Base-by-base conservation (phyloP, 805 yeast species). In the Nakazawaea ishiwadae region DNA sequence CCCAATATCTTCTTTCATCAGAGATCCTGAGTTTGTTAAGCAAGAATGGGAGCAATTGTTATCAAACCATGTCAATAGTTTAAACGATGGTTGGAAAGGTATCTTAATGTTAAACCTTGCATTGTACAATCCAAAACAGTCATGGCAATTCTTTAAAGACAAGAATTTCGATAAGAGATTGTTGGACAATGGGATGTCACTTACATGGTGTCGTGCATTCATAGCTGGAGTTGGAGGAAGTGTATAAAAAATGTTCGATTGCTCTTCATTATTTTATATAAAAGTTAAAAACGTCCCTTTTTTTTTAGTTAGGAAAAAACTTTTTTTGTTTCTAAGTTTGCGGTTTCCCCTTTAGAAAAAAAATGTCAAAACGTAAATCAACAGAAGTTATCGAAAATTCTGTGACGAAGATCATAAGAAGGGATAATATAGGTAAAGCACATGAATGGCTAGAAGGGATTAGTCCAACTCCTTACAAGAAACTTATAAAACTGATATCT, bases 181-280 rank as follows among this genome's bases (percentile, higher is more conserved):
- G 51, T 73, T 90, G 40, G 97, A 90, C 53, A 78, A 77, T 42
- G 97, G 97, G 2, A 93, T 89, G 75, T 80, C 95, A 12, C 63
- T 80, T 48, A 81, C 96, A 0, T 89, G 96, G 96, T 81, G 90
- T 6, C 65, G 90, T 48, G 79, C 95, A 0, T 85, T 75, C 49
- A 68, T 81, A 37, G 95, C 78, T 2, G 81, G 74, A 10, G 63
- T 71, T 26, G 69, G 70, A 1, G 67, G 66, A 24, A 14, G 24
- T 7, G 11, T 23, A 35, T 35, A 23, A 35, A 24, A 23, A 29
- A 29, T 11, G 15, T n/a, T 9, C 9, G 18, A 31, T 31, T 16
- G 8, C 31, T 12, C 31, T 16, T 8, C 12, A 16, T 31, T 16
- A n/a, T 6, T 14, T 10, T 16, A 12, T 14, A 16, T 16, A 5